Percentiles rank a stretch among this genome's conserved stretches.
These are phyloP conservation scores for Dioscorea zingiberensis DNA, from an alignment of 106 monocot species.

Conservation along the genomic window DNA sequence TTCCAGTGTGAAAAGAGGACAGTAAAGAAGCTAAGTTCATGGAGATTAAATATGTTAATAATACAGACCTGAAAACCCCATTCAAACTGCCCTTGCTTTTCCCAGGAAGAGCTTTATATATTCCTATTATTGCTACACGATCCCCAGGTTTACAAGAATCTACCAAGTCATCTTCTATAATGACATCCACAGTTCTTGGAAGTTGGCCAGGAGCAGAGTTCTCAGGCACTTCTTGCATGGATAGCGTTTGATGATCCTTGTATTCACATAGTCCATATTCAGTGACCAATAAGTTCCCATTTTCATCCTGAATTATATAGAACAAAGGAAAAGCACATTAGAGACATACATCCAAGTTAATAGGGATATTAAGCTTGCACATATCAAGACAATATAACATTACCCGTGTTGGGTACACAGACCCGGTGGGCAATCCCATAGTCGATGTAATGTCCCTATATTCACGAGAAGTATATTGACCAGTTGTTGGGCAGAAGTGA, in stretches of 20 bases:
- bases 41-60: neutral
- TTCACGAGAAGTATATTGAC: constrained; percentile 59
- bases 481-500: constrained; percentile 84
- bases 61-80: constrained; percentile 77
- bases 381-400: neutral
- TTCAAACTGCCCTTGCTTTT: constrained; percentile 91
- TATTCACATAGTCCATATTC: constrained; percentile 96
- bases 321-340: neutral
- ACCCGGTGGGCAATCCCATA: constrained; percentile 85
- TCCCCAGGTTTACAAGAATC: constrained; percentile 99
- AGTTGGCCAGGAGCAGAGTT: constrained; percentile 97
- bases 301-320: constrained; percentile 69
- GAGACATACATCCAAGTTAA: neutral
- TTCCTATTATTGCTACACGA: constrained; percentile 79
- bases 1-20: constrained; percentile 4
- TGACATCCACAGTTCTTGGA: constrained; percentile 95
- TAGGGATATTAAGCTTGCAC: neutral
- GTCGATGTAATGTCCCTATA: constrained; percentile 91
- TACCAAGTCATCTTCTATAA: constrained; percentile 93
- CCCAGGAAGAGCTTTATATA: constrained; percentile 93
- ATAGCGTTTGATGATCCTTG: constrained; percentile 96
- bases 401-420: constrained; percentile 99
- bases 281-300: constrained; percentile 88
- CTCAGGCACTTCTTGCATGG: constrained; percentile 99
- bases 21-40: neutral